These are phyloP conservation scores for Daldinia childiae DNA, from an alignment of 495 filamentous ascomycete species.

Conservation along the genomic window DNA sequence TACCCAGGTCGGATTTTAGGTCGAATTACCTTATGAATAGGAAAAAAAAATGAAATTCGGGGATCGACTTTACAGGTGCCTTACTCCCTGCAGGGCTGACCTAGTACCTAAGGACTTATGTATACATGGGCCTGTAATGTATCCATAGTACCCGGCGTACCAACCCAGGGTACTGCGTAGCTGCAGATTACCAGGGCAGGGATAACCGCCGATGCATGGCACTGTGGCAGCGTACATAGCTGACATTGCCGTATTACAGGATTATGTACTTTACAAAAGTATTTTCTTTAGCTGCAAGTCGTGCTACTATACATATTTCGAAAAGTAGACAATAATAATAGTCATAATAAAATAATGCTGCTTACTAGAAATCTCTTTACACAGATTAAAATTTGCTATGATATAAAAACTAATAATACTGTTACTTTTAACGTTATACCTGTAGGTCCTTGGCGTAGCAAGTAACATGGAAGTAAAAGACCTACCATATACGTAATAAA, in stretches of 20 bases:
- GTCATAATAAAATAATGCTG: neutral
- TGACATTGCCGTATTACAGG: slow-evolving; percentile 12
- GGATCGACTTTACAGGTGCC: slow-evolving; percentile 14
- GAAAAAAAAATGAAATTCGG: slow-evolving; percentile 19
- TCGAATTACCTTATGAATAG: slow-evolving; percentile 22
- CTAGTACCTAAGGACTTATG: slow-evolving; percentile 8
- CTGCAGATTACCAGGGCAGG: slow-evolving; percentile 24
- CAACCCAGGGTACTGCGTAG: slow-evolving; percentile 4
- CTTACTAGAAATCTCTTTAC: slow-evolving; percentile 1
- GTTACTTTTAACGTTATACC: slow-evolving; percentile 11
- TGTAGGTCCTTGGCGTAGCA: slow-evolving; percentile 19
- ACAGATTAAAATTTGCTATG: neutral
- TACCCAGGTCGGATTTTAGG: slow-evolving; percentile 28
- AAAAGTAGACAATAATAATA: neutral
- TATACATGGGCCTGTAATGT: slow-evolving; percentile 12
- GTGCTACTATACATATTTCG: slow-evolving; percentile 1
- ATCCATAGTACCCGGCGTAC: neutral
- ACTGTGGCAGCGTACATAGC: slow-evolving; percentile 21
- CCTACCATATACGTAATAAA: slow-evolving; percentile 14
- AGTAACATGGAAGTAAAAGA: slow-evolving; percentile 4
- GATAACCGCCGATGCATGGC: slow-evolving; percentile 12
- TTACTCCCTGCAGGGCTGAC: slow-evolving; percentile 36
- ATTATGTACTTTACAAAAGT: neutral
- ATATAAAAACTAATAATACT: slow-evolving; percentile 9
- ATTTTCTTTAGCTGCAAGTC: neutral